phyloP scores from a whole-genome alignment of 2,329 filamentous ascomycete species.

The Ophiostoma montium region DNA sequence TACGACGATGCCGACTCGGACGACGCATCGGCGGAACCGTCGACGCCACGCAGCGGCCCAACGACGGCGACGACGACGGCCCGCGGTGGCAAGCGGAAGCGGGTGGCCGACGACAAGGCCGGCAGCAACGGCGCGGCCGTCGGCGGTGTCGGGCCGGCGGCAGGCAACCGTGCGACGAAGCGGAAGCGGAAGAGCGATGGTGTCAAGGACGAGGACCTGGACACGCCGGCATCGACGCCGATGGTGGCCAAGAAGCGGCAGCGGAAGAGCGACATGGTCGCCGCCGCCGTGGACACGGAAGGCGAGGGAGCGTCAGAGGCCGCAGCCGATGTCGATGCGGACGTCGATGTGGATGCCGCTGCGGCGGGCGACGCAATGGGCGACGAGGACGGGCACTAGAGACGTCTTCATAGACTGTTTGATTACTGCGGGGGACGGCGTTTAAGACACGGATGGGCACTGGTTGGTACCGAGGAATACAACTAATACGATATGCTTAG shows the following conservation, averaged over 20 bases:
- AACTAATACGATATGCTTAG: too few species aligned
- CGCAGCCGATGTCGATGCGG: not conserved
- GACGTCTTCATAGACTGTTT: not conserved
- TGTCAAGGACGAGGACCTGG: conserved; percentile 20
- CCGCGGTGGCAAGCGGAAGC: conserved; percentile 34
- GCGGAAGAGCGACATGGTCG: conserved; percentile 19
- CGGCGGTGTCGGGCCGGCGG: conserved; percentile 14
- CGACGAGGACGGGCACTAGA: not conserved
- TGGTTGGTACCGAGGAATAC: too few species aligned
- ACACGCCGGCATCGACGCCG: conserved; percentile 1
- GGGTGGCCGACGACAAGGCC: conserved; percentile 36
- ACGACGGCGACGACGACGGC: conserved; percentile 12
- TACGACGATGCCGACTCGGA: conserved; percentile 10
- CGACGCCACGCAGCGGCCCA: conserved; percentile 2
- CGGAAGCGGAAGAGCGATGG: conserved; percentile 44
- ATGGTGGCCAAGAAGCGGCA: conserved; percentile 14
- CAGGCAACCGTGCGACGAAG: conserved; percentile 36
- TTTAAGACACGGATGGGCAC: too few species aligned
- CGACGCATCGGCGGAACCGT: conserved; percentile 13
- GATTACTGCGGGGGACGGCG: not conserved
- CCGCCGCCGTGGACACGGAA: not conserved
- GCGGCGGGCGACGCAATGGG: not conserved
- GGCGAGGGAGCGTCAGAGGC: not conserved
- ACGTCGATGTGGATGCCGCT: not conserved
- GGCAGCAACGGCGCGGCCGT: conserved; percentile 20